Evolutionary conservation across 1,284 basidiomycete genomes (phyloP).

Genomic region (Ganoderma sp.): DNA sequence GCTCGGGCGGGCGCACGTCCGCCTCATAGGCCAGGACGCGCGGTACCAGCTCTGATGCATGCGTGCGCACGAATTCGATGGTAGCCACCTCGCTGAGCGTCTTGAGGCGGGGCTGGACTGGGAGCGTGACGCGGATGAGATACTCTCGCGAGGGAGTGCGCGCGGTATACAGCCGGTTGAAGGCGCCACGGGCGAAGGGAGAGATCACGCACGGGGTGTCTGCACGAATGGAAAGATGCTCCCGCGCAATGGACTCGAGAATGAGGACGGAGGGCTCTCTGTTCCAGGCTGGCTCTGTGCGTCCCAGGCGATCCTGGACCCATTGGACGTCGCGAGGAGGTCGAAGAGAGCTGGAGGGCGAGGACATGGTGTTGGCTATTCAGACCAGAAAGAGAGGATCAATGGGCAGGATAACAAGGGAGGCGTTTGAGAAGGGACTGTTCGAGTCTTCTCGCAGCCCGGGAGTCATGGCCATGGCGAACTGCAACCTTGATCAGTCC

Average conservation of each 20-base stretch:
- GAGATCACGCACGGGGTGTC: background rate
- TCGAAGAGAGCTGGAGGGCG: background rate
- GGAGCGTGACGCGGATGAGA: slow-evolving; percentile 3
- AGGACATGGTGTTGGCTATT: background rate
- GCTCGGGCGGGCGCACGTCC: background rate
- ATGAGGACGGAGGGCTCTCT: background rate
- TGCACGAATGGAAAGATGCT: background rate
- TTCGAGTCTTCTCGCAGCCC: too few relatives aligned
- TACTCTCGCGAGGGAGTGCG: background rate
- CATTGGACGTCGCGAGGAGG: background rate
- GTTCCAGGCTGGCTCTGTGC: background rate
- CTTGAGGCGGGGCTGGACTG: slow-evolving; percentile 1
- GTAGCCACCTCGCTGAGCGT: background rate
- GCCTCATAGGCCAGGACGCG: background rate
- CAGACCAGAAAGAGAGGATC: too few relatives aligned
- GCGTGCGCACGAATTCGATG: background rate
- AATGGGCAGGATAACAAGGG: too few relatives aligned
- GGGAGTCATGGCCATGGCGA: too few relatives aligned
- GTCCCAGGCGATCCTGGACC: background rate
- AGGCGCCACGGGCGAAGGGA: background rate
- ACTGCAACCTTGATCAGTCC: too few relatives aligned
- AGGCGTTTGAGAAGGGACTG: too few relatives aligned
- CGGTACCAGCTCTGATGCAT: background rate
- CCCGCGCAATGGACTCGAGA: background rate
- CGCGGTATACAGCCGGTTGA: background rate